Base-by-base conservation (phyloP, 1,284 basidiomycete genomes). In the Fomitopsis betulina region DNA sequence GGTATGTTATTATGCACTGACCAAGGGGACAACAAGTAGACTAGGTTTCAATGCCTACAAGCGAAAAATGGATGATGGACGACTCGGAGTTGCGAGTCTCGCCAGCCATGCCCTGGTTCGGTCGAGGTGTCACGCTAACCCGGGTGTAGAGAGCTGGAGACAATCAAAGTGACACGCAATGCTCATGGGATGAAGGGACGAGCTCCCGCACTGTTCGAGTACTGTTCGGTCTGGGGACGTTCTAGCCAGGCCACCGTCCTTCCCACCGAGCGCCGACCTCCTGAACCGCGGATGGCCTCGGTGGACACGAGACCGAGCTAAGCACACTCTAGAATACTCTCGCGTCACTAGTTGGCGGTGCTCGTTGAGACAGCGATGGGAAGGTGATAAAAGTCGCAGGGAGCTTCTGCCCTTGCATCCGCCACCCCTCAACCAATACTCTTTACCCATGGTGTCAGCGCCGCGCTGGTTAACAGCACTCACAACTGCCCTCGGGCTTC, bases 391-490 rank as follows among this genome's bases (percentile, higher is more conserved):
- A 51, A 35, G 30, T 8, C 30, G 25, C 8, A 23, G 6, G 12
- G 19, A 12, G 27, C 35, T 51, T n/a, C 49, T 13, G 9, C n/a
- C 13, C 45, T 27, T n/a, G 2, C 45, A 47, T 15, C 9, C 25
- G 50, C 33, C 21, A 10, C 33, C 33, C 37, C 33, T n/a, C 33
- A 35, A 12, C 35, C 35, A 7, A 8, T 38, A 21, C 50, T n/a
- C 3, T 21, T 42, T 38, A n/a, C 13, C 43, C 50, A 57, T 57
- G 56, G 56, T 39, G 17, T 37, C 56, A 37, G 30, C 45, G 32
- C 82, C 82, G 9, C 75, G 78, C 43, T 87, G 85, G 85, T 75
- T 82, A 56, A 70, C 70, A 8, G 75, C 76, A 0, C 75, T 87
- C 40, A 70, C 72, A 9, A 71, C 74, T 19, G 82, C 82, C 0